Evolutionary conservation across 2,329 filamentous ascomycete genomes (phyloP).

Genomic region (Sporothrix schenckii): DNA sequence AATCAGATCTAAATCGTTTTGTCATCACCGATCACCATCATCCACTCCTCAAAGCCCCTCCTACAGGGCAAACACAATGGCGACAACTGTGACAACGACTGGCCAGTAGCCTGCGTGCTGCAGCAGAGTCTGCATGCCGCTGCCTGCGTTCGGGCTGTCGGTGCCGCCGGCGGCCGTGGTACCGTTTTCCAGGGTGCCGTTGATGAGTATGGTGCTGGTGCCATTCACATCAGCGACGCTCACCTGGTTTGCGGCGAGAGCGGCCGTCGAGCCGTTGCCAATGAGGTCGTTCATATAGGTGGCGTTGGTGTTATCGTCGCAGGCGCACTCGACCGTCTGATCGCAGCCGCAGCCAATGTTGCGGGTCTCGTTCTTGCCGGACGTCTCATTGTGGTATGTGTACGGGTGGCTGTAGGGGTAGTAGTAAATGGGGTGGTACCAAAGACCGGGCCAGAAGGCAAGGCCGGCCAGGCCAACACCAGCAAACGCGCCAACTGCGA

Average conservation of each 20-base stretch:
- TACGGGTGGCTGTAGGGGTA: conserved; percentile 59
- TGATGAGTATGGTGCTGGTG: conserved; percentile 67
- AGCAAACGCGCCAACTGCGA: conserved; percentile 54
- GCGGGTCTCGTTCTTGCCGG: conserved; percentile 59
- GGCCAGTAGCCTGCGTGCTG: conserved; percentile 56
- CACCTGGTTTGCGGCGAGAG: conserved; percentile 64
- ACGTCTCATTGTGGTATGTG: conserved; percentile 55
- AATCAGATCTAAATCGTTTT: conserved; percentile 8
- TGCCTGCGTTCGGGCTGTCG: conserved; percentile 47
- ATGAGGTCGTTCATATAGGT: conserved; percentile 64
- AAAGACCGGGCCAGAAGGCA: conserved; percentile 65
- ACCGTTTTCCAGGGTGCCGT: conserved; percentile 73
- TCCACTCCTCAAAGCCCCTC: too few species aligned
- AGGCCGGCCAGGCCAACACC: conserved; percentile 50
- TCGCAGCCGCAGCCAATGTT: conserved; percentile 66
- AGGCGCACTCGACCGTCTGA: conserved; percentile 61
- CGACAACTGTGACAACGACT: conserved; percentile 49
- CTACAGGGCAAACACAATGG: conserved; percentile 51
- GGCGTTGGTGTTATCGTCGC: conserved; percentile 67
- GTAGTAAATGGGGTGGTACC: conserved; percentile 65
- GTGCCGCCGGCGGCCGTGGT: conserved; percentile 58
- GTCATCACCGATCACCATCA: background rate
- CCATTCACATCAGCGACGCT: conserved; percentile 65
- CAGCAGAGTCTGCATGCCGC: conserved; percentile 41
- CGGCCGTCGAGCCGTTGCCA: conserved; percentile 63